Percentiles rank a stretch among this genome's conserved stretches.
These are phyloP conservation scores for Physcomitrellopsis africana DNA, from an alignment of 225 moss, liverwort and hornwort genomes.

Conservation along the genomic window DNA sequence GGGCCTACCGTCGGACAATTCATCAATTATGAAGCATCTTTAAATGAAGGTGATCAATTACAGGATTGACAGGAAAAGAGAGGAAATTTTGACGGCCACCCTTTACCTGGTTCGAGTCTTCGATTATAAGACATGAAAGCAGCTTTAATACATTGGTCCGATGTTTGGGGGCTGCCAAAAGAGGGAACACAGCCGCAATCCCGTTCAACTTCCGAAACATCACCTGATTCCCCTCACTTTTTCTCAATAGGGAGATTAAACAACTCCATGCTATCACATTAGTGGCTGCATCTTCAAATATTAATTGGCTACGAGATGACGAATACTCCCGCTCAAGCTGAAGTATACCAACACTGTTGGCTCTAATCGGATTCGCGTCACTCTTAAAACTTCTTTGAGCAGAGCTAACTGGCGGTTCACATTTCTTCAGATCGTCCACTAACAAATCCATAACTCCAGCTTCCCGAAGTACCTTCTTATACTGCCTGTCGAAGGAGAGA, in stretches of 20 bases:
- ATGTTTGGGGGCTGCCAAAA: constrained; percentile 72
- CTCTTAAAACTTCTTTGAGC: constrained; percentile 37
- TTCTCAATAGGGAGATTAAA: constrained; percentile 76
- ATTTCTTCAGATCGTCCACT: constrained; percentile 85
- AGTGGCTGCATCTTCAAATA: constrained; percentile 82
- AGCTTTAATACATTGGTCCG: constrained; percentile 76
- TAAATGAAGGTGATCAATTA: neutral
- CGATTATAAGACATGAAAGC: constrained; percentile 82
- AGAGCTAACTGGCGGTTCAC: constrained; percentile 58
- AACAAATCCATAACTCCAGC: constrained; percentile 91
- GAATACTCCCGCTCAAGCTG: constrained; percentile 48
- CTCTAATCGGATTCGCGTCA: constrained; percentile 30
- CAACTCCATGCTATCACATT: constrained; percentile 84
- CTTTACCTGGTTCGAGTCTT: constrained; percentile 78
- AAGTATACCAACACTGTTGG: constrained; percentile 50
- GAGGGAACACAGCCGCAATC: constrained; percentile 65
- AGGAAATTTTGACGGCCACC: neutral
- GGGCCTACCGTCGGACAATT: neutral
- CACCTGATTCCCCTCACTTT: constrained; percentile 85
- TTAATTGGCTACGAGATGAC: constrained; percentile 41
- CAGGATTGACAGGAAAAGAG: neutral
- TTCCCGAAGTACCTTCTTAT: constrained; percentile 92
- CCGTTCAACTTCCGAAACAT: constrained; percentile 85
- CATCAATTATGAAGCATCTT: constrained; percentile 20
- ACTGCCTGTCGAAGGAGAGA: constrained; percentile 94